These are phyloP conservation scores for Marasmius sp. DNA, from an alignment of 1,284 basidiomycete genomes.

Conservation along the genomic window DNA sequence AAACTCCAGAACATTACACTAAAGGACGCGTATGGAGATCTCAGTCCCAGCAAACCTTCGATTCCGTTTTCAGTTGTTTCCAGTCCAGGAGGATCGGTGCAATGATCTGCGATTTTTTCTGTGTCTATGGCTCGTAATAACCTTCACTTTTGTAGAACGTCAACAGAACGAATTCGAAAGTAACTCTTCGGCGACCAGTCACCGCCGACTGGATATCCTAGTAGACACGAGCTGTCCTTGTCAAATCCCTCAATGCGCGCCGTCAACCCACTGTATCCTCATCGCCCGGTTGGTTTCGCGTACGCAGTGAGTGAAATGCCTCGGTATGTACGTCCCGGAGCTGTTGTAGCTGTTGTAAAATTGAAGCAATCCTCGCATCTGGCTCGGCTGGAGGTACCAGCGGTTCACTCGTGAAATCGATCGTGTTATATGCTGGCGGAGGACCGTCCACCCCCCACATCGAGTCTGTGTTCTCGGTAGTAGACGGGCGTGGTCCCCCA, in stretches of 20 bases:
- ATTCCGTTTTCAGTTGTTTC: constrained; percentile 74
- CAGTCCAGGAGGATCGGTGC: constrained; percentile 77
- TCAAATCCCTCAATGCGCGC: constrained; percentile 56
- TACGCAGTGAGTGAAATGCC: not conserved
- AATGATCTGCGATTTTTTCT: no score
- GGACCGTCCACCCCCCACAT: constrained; percentile 39
- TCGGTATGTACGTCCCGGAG: no score
- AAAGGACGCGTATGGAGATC: constrained; percentile 53
- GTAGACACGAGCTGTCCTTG: constrained; percentile 59
- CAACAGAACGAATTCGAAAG: constrained; percentile 82
- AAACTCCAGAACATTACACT: constrained; percentile 37
- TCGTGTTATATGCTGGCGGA: constrained; percentile 48
- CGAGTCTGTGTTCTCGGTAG: not conserved
- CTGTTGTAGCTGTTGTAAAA: not conserved
- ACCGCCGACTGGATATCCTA: constrained; percentile 64
- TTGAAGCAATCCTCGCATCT: not conserved
- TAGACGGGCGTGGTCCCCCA: not conserved
- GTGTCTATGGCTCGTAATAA: not conserved
- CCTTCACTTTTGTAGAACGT: constrained; percentile 58
- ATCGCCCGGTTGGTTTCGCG: constrained; percentile 66
- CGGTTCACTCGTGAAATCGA: constrained; percentile 38
- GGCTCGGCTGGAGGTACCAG: constrained; percentile 12
- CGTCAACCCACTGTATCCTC: constrained; percentile 62
- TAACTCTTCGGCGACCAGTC: constrained; percentile 56
- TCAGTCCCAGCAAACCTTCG: constrained; percentile 35